phyloP scores from a whole-genome alignment of 768 basidiomycete genomes.

The Boletus vinaceobasis region DNA sequence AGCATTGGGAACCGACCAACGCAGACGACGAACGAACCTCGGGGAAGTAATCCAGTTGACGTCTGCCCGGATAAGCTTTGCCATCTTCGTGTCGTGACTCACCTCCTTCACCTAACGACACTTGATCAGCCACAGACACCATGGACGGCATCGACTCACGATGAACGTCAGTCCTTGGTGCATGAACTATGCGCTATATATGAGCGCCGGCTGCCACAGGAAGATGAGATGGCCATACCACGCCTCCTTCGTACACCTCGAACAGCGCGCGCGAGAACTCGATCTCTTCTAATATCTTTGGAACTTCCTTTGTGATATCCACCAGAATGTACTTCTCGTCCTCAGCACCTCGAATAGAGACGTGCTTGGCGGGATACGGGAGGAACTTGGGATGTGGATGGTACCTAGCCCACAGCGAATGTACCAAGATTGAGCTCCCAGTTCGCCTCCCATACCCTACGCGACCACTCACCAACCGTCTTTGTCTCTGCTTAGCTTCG shows the following conservation, averaged over 20 bases:
- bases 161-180: constrained; percentile 84
- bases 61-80: constrained; percentile 66
- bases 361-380: constrained; percentile 69
- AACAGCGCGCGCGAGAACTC: constrained; percentile 83
- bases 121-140: constrained; percentile 1
- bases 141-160: constrained; percentile 38
- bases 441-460: not conserved
- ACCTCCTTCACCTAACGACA: constrained; percentile 66
- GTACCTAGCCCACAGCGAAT: constrained; percentile 48
- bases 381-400: constrained; percentile 77
- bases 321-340: constrained; percentile 80
- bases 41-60: constrained; percentile 83
- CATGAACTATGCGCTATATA: constrained; percentile 55
- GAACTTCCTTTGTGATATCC: constrained; percentile 47
- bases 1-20: not conserved
- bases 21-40: constrained; percentile 36
- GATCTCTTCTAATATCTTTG: constrained; percentile 68
- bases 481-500: constrained; percentile 58
- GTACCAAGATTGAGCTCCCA: not conserved
- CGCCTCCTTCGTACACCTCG: constrained; percentile 86
- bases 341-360: constrained; percentile 72
- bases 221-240: constrained; percentile 44
- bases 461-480: constrained; percentile 67
- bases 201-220: constrained; percentile 1
- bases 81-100: constrained; percentile 73